Evolutionary conservation across 2,329 filamentous ascomycete species (phyloP).

Genomic region (Cladophialophora immunda): DNA sequence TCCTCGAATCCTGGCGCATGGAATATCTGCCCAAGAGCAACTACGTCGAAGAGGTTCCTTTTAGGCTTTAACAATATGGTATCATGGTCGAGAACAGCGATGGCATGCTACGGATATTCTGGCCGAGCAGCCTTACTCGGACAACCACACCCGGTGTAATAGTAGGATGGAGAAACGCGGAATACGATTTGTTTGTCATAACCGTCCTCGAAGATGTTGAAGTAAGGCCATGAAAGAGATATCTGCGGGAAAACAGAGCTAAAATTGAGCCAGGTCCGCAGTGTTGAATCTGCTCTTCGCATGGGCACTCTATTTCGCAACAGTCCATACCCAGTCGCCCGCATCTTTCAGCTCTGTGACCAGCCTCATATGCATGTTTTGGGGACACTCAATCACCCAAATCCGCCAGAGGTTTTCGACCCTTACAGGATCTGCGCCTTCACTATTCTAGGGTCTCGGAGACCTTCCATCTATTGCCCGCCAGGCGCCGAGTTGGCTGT

Average conservation of each 20-base stretch:
- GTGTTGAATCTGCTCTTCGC: constrained; percentile 87
- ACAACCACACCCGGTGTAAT: constrained; percentile 82
- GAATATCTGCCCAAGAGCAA: constrained; percentile 95
- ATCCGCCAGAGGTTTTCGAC: constrained; percentile 62
- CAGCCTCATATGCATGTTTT: constrained; percentile 84
- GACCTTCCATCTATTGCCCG: constrained; percentile 78
- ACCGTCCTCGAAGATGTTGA: constrained; percentile 90
- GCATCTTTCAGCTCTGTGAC: constrained; percentile 86
- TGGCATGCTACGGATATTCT: constrained; percentile 98
- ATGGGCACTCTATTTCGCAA: constrained; percentile 84
- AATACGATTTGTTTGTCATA: constrained; percentile 87
- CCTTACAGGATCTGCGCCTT: constrained; percentile 74
- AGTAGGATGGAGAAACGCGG: constrained; percentile 95
- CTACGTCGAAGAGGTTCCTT: constrained; percentile 93
- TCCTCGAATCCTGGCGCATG: constrained; percentile 77
- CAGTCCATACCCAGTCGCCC: constrained; percentile 78
- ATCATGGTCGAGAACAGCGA: constrained; percentile 70
- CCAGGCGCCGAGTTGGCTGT: constrained; percentile 72
- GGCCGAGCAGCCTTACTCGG: constrained; percentile 84
- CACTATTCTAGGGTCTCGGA: constrained; percentile 57
- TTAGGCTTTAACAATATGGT: constrained; percentile 66
- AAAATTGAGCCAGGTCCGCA: constrained; percentile 66
- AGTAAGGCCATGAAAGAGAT: constrained; percentile 59
- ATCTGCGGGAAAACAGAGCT: not conserved
- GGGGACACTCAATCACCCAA: constrained; percentile 75